Base-by-base conservation (phyloP, 2,329 filamentous ascomycete species). In the Rutstroemia sydowiana region DNA sequence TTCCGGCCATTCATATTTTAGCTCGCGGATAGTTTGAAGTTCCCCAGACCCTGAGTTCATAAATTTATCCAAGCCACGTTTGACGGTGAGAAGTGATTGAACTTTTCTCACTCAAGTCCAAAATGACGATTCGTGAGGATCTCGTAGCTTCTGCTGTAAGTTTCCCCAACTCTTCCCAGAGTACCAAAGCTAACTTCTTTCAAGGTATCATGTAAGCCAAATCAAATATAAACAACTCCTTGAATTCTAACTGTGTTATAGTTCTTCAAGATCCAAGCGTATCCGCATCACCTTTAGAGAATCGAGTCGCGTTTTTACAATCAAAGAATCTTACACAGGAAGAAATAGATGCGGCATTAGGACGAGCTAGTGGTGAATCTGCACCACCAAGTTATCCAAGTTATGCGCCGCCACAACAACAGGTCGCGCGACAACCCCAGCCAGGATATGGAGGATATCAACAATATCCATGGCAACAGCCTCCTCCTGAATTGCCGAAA, bases 261-360 rank as follows among this genome's bases (percentile, higher is more conserved):
- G 89, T 98, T 71, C 82, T 98, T 55, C 89, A 95, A 72, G 93
- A 98, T 68, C 91, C 93, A 10, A 95, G 85, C 47, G 92, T 98
- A 61, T 82, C 89, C 34, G 82, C 83, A 9, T 92, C 93, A 5
- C 86, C 93, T n/a, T 73, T 95, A 56, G 93, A 97, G 65, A 96
- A 93, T 70, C 84, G 89, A 59, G 80, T 97, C 54, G 87, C 90
- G 8, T 98, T 98, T 63, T 77, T 98, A 18, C 88, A 91, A 69
- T 95, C 91, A 7, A 98, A 98, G 73, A 97, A 98, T 69, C 78
- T 98, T 50, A 97, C 92, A 1, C 87, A 93, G 68, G 92, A 97
- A 70, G 95, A 98, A 71, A 87, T 98, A 64, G 88, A 93, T 65
- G 76, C 81, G 34, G 87, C 95, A 14, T 78, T 98, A 59, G 78